Evolutionary conservation across 75 land plant species (phyloP).

Genomic region (Picea glauca): DNA sequence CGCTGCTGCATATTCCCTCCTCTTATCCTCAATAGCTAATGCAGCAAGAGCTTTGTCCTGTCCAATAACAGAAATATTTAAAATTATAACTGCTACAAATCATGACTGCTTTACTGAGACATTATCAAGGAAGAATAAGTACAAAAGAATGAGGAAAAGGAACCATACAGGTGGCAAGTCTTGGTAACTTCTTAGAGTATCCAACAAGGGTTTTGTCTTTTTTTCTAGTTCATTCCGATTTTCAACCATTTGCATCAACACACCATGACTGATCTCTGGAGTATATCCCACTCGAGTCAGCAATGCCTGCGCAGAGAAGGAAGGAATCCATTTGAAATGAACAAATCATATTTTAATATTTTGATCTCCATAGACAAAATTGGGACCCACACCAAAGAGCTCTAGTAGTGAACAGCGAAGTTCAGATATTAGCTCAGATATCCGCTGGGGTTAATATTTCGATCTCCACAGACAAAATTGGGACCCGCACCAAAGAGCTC

Average conservation of each 20-base stretch:
- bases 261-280: slow-evolving; percentile 91
- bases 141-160: neutral
- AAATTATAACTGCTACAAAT: neutral
- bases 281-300: slow-evolving; percentile 89
- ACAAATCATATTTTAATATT: neutral
- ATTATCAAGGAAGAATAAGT: neutral
- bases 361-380: neutral
- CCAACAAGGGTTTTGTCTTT: slow-evolving; percentile 94
- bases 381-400: neutral
- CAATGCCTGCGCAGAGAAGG: slow-evolving; percentile 48
- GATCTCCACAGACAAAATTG: neutral
- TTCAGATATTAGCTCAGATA: neutral
- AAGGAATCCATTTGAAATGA: neutral
- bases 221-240: slow-evolving; percentile 87
- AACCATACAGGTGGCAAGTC: slow-evolving; percentile 88
- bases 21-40: slow-evolving; percentile 95
- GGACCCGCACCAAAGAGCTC: neutral
- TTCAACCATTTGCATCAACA: slow-evolving; percentile 95
- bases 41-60: slow-evolving; percentile 97
- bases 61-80: neutral
- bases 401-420: neutral
- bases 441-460: neutral
- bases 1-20: slow-evolving; percentile 89
- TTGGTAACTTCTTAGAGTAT: slow-evolving; percentile 94
- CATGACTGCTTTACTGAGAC: neutral